Percentiles rank a stretch among this genome's conserved stretches.
These are phyloP conservation scores for Penicillium sp. DNA, from an alignment of 2,329 filamentous ascomycete species.

Conservation along the genomic window DNA sequence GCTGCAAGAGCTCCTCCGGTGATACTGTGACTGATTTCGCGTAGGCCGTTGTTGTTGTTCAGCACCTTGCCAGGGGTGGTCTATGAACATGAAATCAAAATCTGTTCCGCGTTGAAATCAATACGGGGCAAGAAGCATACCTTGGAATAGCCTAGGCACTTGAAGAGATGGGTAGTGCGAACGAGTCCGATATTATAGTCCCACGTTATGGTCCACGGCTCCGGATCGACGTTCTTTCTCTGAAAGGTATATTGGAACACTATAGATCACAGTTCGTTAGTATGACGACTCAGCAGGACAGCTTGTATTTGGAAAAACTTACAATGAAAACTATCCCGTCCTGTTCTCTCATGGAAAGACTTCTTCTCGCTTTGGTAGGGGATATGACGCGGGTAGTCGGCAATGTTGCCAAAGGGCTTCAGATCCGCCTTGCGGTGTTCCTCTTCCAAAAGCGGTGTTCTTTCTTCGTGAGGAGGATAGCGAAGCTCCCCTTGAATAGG, in stretches of 20 bases:
- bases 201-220: constrained; percentile 83
- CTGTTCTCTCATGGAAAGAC: constrained; percentile 81
- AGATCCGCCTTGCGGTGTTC: constrained; percentile 68
- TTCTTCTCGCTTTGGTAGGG: constrained; percentile 96
- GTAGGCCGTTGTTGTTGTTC: constrained; percentile 75
- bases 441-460: constrained; percentile 60
- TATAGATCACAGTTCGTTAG: constrained; percentile 17
- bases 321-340: constrained; percentile 88
- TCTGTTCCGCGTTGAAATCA: not conserved
- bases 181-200: constrained; percentile 95
- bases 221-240: constrained; percentile 64
- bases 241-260: constrained; percentile 74
- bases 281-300: not conserved
- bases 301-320: constrained; percentile 18
- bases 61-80: constrained; percentile 86
- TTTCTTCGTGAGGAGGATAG: constrained; percentile 72
- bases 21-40: constrained; percentile 90
- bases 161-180: constrained; percentile 93
- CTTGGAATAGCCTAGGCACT: constrained; percentile 85
- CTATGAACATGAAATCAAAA: constrained; percentile 51
- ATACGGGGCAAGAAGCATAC: constrained; percentile 51
- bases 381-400: constrained; percentile 71
- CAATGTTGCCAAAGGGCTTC: constrained; percentile 64
- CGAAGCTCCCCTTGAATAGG: constrained; percentile 68
- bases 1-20: constrained; percentile 88